Evolutionary conservation across 768 basidiomycete genomes (phyloP).

Genomic region (Dacryopinax spathularia): DNA sequence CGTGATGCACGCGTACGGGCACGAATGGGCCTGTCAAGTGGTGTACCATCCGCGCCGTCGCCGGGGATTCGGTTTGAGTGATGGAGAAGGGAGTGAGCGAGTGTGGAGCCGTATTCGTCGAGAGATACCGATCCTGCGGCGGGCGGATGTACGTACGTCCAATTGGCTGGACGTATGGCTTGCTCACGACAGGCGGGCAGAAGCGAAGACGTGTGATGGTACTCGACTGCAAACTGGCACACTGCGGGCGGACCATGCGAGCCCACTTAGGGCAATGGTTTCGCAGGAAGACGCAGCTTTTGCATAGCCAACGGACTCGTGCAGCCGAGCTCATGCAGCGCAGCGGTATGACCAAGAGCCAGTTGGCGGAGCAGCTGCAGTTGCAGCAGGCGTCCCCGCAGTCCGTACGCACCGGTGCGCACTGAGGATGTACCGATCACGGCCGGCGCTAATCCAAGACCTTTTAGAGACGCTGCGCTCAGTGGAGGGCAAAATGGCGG

Average conservation of each 20-base stretch:
- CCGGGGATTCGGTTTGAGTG: not conserved
- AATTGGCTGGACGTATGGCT: not conserved
- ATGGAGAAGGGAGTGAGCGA: constrained; percentile 11
- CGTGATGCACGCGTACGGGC: constrained; percentile 4
- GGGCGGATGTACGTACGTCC: constrained; percentile 4
- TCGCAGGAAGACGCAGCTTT: not conserved
- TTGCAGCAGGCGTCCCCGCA: too few species aligned
- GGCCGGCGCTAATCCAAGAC: too few species aligned
- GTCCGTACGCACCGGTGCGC: too few species aligned
- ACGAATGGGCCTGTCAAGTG: constrained; percentile 3
- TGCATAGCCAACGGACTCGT: not conserved
- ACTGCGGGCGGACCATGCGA: not conserved
- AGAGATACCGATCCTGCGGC: not conserved
- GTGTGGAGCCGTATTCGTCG: not conserved
- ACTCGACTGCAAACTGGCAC: not conserved
- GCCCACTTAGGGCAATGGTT: not conserved
- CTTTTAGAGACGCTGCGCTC: too few species aligned
- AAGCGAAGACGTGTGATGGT: not conserved
- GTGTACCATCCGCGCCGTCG: not conserved
- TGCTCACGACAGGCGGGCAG: not conserved
- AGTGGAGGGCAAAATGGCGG: not conserved
- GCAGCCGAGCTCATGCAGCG: not conserved
- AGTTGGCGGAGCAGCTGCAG: too few species aligned
- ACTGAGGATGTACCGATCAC: too few species aligned
- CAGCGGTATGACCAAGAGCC: too few species aligned